These are phyloP conservation scores for Aspergillus nomiae DNA, from an alignment of 2,329 filamentous ascomycete genomes.

Conservation along the genomic window DNA sequence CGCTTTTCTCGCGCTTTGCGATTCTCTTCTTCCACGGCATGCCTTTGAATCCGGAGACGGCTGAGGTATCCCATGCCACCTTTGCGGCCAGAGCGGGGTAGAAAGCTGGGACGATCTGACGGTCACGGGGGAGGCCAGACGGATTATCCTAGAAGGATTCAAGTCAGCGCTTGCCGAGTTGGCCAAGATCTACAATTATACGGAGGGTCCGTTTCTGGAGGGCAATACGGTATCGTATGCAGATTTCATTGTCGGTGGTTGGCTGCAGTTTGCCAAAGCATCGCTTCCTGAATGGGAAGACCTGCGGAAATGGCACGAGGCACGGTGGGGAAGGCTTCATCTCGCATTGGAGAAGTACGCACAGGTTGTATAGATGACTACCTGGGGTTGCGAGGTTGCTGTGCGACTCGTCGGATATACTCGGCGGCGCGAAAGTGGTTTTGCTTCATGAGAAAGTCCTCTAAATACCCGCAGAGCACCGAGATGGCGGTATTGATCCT, in stretches of 20 bases:
- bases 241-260: constrained; percentile 8
- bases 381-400: neutral
- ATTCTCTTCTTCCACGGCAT: constrained; percentile 9
- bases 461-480: too few relatives aligned
- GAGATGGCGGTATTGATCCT: too few relatives aligned
- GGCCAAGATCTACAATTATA: neutral
- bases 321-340: constrained; percentile 9
- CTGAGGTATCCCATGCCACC: constrained; percentile 5
- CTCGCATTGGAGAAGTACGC: constrained; percentile 12
- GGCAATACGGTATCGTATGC: neutral
- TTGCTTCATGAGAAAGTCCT: too few relatives aligned
- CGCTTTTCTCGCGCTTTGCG: constrained; percentile 9
- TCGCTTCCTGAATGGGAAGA: constrained; percentile 14
- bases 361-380: neutral
- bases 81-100: constrained; percentile 9
- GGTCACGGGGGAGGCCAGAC: neutral
- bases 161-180: neutral
- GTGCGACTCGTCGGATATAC: neutral
- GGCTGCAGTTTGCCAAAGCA: constrained; percentile 5
- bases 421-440: too few relatives aligned
- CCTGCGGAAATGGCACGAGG: constrained; percentile 10
- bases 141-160: neutral
- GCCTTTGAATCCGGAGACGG: constrained; percentile 13
- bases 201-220: neutral
- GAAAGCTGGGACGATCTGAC: neutral